These are phyloP conservation scores for Scutellaria minor DNA, from an alignment of 257 asterid genomes.

Conservation along the genomic window DNA sequence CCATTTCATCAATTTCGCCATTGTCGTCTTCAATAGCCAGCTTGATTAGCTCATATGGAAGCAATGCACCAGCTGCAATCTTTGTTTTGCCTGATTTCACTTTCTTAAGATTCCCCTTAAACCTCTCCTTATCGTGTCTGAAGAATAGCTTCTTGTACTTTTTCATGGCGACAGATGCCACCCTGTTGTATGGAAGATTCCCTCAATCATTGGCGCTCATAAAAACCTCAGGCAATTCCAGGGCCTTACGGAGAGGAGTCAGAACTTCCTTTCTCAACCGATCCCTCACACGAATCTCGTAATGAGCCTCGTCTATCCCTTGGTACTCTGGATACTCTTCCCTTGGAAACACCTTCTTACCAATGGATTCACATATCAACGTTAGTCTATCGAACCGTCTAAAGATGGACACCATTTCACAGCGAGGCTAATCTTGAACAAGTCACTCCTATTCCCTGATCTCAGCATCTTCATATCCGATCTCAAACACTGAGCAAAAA, in stretches of 20 bases:
- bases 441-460: slow-evolving; percentile 24
- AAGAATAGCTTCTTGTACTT: too few species aligned
- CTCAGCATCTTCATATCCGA: slow-evolving; percentile 36
- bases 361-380: slow-evolving; percentile 50
- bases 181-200: slow-evolving; percentile 40
- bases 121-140: too few species aligned
- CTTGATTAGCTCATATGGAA: too few species aligned
- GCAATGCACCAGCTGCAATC: too few species aligned
- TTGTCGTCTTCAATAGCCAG: too few species aligned
- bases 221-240: too few species aligned
- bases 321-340: slow-evolving; percentile 52
- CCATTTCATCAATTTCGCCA: too few species aligned
- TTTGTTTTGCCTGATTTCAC: too few species aligned
- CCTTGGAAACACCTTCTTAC: neutral
- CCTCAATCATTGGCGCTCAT: slow-evolving; percentile 51
- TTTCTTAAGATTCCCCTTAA: too few species aligned
- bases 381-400: slow-evolving; percentile 36
- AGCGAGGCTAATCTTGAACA: slow-evolving; percentile 43
- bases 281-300: too few species aligned
- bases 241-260: too few species aligned
- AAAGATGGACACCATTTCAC: slow-evolving; percentile 63
- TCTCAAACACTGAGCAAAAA: slow-evolving; percentile 41
- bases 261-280: too few species aligned
- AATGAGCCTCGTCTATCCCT: slow-evolving; percentile 41
- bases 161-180: slow-evolving; percentile 58